A percentile compares a stretch with the other conserved stretches of the same genome.
These are phyloP conservation scores for Aschersonia sp. DNA, from an alignment of 2,329 filamentous ascomycete genomes.

Conservation along the genomic window DNA sequence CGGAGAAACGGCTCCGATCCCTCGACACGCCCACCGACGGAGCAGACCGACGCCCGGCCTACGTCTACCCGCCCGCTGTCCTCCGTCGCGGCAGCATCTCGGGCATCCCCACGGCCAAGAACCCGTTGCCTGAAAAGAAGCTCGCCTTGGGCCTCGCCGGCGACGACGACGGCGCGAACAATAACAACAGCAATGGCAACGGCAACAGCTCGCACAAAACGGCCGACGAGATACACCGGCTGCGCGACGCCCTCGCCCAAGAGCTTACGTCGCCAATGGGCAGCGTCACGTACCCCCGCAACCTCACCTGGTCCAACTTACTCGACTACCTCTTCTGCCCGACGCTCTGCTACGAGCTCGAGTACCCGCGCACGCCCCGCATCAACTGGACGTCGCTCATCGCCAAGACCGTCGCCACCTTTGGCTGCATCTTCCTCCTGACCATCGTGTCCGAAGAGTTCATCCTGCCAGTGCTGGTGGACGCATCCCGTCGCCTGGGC, in stretches of 20 bases:
- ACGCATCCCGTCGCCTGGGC: conserved; percentile 45
- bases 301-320: conserved; percentile 73
- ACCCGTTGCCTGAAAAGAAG: conserved; percentile 3
- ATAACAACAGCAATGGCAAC: too few relatives aligned
- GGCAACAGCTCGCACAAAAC: conserved; percentile 4
- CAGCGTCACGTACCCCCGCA: conserved; percentile 77
- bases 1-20: conserved; percentile 61
- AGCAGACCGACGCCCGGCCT: conserved; percentile 49
- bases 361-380: conserved; percentile 71
- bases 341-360: conserved; percentile 92
- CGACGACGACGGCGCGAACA: conserved; percentile 8
- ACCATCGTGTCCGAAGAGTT: conserved; percentile 89
- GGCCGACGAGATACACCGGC: conserved; percentile 42
- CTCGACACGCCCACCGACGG: conserved; percentile 60
- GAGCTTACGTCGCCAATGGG: conserved; percentile 88
- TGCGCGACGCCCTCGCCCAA: conserved; percentile 76
- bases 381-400: conserved; percentile 70
- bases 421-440: conserved; percentile 91
- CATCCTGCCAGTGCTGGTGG: conserved; percentile 76
- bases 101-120: conserved; percentile 11
- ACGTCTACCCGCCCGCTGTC: conserved; percentile 58
- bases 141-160: conserved; percentile 3
- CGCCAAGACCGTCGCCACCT: conserved; percentile 77
- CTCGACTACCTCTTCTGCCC: conserved; percentile 81
- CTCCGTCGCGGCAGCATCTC: conserved; percentile 28